A percentile compares a stretch with the other conserved stretches of the same genome.
Evolutionary conservation across 805 yeast genomes (phyloP).

Genomic region (Candida qinlingensis): DNA sequence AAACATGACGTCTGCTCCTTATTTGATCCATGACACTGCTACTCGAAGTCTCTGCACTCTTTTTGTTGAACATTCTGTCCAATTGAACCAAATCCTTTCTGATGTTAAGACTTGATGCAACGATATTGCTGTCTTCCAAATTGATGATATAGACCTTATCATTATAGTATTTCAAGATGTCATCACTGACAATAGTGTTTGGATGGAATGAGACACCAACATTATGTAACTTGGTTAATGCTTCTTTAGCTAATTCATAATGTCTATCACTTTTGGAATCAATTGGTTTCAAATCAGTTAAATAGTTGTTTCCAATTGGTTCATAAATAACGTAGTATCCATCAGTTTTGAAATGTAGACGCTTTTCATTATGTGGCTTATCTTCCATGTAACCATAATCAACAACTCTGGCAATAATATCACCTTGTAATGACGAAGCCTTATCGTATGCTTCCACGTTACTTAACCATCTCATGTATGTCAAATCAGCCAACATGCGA

Average conservation of each 20-base stretch:
- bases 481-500: conserved; percentile 10
- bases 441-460: conserved; percentile 19
- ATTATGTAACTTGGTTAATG: conserved; percentile 16
- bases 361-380: conserved; percentile 13
- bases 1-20: too few relatives aligned
- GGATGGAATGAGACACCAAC: conserved; percentile 22
- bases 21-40: too few relatives aligned
- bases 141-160: conserved; percentile 19
- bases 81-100: conserved; percentile 14
- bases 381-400: conserved; percentile 26
- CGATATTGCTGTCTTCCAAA: conserved; percentile 17
- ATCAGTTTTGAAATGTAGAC: conserved; percentile 22
- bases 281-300: conserved; percentile 11
- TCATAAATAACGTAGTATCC: conserved; percentile 24
- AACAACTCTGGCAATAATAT: conserved; percentile 18
- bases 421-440: conserved; percentile 19
- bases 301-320: conserved; percentile 13
- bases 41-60: not conserved
- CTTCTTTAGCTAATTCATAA: conserved; percentile 12
- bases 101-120: not conserved
- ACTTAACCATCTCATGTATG: conserved; percentile 18
- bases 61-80: conserved; percentile 12
- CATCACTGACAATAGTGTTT: conserved; percentile 7
- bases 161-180: conserved; percentile 17
- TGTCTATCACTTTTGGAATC: conserved; percentile 11